Conservation (phyloP, 23 red algal species). For the Agarophyton chilense region DNA sequence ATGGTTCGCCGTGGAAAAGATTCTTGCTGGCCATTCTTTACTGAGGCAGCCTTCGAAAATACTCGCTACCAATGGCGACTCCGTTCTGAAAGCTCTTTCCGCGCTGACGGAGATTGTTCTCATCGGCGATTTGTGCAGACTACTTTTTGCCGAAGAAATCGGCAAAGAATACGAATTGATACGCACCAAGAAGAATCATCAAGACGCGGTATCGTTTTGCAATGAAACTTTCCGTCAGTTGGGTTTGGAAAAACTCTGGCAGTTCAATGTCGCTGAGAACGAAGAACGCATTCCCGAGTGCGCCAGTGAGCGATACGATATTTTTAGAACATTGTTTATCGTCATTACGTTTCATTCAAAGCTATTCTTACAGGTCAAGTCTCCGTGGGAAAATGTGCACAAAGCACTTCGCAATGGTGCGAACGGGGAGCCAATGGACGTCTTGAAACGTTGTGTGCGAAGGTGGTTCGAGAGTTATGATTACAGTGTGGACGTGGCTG, state of each 20-base stretch:
- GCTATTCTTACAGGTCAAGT: neutral
- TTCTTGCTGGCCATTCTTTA: neutral
- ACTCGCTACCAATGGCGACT: neutral
- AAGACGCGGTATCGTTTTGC: neutral
- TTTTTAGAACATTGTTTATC: neutral
- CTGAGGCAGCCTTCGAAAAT: neutral
- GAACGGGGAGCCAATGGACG: neutral
- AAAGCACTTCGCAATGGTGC: neutral
- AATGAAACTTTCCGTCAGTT: neutral
- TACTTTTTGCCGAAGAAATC: neutral
- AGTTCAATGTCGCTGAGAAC: neutral
- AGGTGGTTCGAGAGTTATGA: neutral
- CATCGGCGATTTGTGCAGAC: neutral
- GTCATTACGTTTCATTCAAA: neutral
- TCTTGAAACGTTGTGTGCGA: neutral
- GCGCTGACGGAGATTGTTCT: neutral
- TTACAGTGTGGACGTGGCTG: neutral
- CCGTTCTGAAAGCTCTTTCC: neutral
- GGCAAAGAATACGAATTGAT: neutral
- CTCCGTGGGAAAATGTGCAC: neutral
- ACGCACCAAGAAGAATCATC: neutral
- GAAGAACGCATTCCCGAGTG: neutral
- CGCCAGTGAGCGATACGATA: neutral
- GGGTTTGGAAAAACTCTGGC: neutral
- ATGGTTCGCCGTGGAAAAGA: neutral